Percentiles rank a stretch among this genome's conserved stretches.
Conservation (phyloP, 73 alveolate genomes). For the Diophrys sp. region DNA sequence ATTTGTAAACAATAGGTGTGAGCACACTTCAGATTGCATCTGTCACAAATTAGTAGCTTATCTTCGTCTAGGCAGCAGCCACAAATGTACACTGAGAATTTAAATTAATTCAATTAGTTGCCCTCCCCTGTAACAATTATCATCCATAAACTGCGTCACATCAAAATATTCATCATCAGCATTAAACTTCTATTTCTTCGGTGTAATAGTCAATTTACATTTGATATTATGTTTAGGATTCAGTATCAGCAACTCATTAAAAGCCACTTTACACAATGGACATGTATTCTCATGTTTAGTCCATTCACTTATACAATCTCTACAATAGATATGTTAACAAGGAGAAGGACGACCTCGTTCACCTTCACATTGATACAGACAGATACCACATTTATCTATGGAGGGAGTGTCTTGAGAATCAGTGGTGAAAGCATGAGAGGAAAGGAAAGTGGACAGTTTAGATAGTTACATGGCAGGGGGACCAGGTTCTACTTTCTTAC, state of each 20-base stretch:
- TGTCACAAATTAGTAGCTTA: neutral
- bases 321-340: slow-evolving; percentile 22
- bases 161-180: neutral
- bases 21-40: slow-evolving; percentile 1
- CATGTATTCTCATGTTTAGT: slow-evolving; percentile 28
- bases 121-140: neutral
- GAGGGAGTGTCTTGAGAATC: too few species aligned
- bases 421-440: too few species aligned
- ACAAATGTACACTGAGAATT: too few species aligned
- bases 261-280: slow-evolving; percentile 29
- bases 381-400: neutral
- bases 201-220: neutral
- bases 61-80: neutral
- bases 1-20: neutral
- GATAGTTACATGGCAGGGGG: too few species aligned
- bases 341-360: neutral
- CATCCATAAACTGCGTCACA: neutral
- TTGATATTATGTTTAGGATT: neutral
- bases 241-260: neutral
- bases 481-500: too few species aligned
- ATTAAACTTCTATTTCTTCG: neutral
- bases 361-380: neutral
- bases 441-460: too few species aligned
- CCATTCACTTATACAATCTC: slow-evolving; percentile 22
- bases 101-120: too few species aligned